Evolutionary conservation across 2,329 filamentous ascomycete species (phyloP), one percentile per base, ranked within the genome.

Genomic region (Cordyceps tenuipes): DNA sequence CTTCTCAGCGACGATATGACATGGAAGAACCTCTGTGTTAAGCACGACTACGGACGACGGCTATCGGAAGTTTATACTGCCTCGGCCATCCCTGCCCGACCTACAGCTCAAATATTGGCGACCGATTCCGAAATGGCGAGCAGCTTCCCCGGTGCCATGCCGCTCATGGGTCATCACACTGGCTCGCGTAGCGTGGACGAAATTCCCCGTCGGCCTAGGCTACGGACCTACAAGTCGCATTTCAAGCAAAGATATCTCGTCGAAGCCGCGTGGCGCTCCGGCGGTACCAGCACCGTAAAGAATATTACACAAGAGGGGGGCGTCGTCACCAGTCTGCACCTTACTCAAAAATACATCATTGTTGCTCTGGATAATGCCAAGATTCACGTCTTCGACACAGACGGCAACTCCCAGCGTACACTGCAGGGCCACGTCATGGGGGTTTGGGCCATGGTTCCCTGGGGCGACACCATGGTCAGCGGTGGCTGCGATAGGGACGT

Each of bases 381-480:
- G 77, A 99, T 99, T 50, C 94, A 99, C 73, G 92, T 99, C 29
- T 99, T 97, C 70, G 90, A 97, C 71, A 92, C 91, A 0, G 85
- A 94, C 65, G 94, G 94, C 39, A 87, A 91, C 66, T 86, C 91
- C 64, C 86, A 96, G 67, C 90, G 91, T 71, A 96, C 91, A 2
- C 77, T 99, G 31, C 88, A 94, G 69, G 94, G 94, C 12, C 94
- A 99, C 76, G 90, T 97, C 49, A 99, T 99, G 94, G 94, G 94
- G 46, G 94, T 99, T 21, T 99, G 94, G 94, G 94, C 94, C 53
- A 97, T 99, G 93, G 91, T 99, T 26, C 94, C 94, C 7, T 97
- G 92, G 90, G 93, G 90, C 62, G 93, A 99, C 71, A 88, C 90
- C 57, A 81, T 99, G 63, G 94, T 99, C 62, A 97, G 91, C 68